Percentiles rank a stretch among this genome's conserved stretches.
Evolutionary conservation across 2,329 filamentous ascomycete genomes (phyloP).

Genomic region (Sordariomycetes sp.): DNA sequence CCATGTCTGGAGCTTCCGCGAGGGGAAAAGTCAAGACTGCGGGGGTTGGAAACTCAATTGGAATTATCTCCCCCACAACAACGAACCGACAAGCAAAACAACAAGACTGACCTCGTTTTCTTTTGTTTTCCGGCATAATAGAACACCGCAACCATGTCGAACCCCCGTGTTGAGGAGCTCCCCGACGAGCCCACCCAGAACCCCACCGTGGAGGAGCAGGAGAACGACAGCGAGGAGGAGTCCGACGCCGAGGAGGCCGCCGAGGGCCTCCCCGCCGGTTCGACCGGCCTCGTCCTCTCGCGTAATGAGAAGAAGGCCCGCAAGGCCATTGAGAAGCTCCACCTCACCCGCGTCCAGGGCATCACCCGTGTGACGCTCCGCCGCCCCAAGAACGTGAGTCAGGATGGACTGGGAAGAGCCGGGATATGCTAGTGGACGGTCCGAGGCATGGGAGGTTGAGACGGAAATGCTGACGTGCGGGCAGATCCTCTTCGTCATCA

Average conservation of each 20-base stretch:
- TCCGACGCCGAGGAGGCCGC: conserved; percentile 73
- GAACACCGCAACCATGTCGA: conserved; percentile 60
- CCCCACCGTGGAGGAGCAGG: conserved; percentile 56
- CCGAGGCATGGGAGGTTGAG: neutral
- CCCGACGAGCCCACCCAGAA: conserved; percentile 78
- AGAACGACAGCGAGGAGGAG: conserved; percentile 58
- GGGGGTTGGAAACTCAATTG: neutral
- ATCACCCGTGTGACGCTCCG: conserved; percentile 97
- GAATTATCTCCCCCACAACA: neutral
- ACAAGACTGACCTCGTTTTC: neutral
- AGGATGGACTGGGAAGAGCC: neutral
- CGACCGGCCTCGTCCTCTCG: conserved; percentile 84
- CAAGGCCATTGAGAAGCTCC: conserved; percentile 98
- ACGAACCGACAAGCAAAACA: neutral
- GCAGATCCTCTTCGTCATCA: conserved; percentile 99
- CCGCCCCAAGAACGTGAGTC: conserved; percentile 95
- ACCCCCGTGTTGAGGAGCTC: conserved; percentile 95
- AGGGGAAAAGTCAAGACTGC: neutral
- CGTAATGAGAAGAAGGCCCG: conserved; percentile 99
- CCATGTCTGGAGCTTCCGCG: neutral
- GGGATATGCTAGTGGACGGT: neutral
- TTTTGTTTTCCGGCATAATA: neutral
- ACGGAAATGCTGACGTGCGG: neutral
- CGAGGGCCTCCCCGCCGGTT: conserved; percentile 66
- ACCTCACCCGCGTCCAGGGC: conserved; percentile 88